Evolutionary conservation across 148 eudicot species (phyloP).

Genomic region (Vaccinium darrowii): DNA sequence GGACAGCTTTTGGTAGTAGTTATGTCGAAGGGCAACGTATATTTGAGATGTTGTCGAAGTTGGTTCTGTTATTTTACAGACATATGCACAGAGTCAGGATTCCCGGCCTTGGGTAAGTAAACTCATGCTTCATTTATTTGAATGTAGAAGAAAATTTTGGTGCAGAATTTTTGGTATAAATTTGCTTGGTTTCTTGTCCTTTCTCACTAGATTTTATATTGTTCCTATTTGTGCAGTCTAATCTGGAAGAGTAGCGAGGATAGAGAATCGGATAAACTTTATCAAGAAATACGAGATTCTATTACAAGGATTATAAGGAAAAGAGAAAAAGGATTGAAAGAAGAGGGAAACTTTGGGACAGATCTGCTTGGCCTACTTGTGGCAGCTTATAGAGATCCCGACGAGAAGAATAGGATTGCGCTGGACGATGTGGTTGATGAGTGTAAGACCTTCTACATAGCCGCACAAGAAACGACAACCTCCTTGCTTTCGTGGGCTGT

Average conservation of each 20-base stretch:
- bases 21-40: conserved; percentile 19
- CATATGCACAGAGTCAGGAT: not conserved
- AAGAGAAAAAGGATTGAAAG: not conserved
- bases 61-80: not conserved
- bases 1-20: conserved; percentile 31
- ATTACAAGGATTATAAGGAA: conserved; percentile 2
- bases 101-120: not conserved
- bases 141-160: too few species aligned
- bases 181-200: not conserved
- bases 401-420: not conserved
- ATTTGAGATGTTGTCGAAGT: conserved; percentile 14
- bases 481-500: conserved; percentile 16
- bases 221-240: conserved; percentile 3
- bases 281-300: conserved; percentile 10
- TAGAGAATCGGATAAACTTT: conserved; percentile 12
- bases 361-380: conserved; percentile 22
- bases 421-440: conserved; percentile 15
- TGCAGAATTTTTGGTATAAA: too few species aligned
- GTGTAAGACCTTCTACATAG: conserved; percentile 21
- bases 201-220: not conserved
- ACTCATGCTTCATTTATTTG: not conserved
- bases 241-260: conserved; percentile 9
- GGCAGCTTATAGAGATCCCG: conserved; percentile 8
- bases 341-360: not conserved
- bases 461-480: conserved; percentile 19